Base-by-base conservation (phyloP, 305 asterid genomes). In the Fraxinus dipetala region DNA sequence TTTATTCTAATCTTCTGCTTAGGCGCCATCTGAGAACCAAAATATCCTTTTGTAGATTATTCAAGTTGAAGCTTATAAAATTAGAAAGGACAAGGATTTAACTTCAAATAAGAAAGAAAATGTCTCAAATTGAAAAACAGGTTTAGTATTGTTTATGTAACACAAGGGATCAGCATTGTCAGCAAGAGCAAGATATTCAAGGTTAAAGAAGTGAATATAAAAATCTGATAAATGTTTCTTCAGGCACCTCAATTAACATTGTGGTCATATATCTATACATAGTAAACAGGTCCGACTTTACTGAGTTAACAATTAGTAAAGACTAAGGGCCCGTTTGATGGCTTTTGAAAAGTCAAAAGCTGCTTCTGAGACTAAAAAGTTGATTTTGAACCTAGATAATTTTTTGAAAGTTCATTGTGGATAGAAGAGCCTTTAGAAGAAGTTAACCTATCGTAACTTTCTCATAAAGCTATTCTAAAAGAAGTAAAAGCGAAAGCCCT, bases 1-100 rank as follows among this genome's bases (percentile, higher is more conserved):
- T 96, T 96, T 90, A 96, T 93, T 65, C 98, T 86, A 32, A 93
- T 93, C 91, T 92, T 92, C 88, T 92, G 97, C 91, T 96, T 96
- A 5, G 98, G 98, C 0, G 94, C 91, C 85, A 81, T 91, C 99
- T 96, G 91, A 45, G 61, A 87, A 54, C 34, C 83, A 38, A 13
- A 48, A 78, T 22, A 30, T 32, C n/a, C 30, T 36, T 30, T 59
- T 6, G 9, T 34, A 74, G 67, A 77, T 75, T 16, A 67, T 67
- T 84, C 81, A 75, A 77, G 75, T 77, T 65, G 28, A 43, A 22
- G 28, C 36, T 78, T n/a, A 75, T 8, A 81, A 73, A 6, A 24
- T 75, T 18, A 70, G 24, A 1, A 26, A 75, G 14, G 67, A 22
- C 59, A 28, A 24, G 80, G 78, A 75, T 48, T 13, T 24, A 69